Evolutionary conservation across 2,329 filamentous ascomycete genomes (phyloP).

Genomic region (Epichloe amarillans): DNA sequence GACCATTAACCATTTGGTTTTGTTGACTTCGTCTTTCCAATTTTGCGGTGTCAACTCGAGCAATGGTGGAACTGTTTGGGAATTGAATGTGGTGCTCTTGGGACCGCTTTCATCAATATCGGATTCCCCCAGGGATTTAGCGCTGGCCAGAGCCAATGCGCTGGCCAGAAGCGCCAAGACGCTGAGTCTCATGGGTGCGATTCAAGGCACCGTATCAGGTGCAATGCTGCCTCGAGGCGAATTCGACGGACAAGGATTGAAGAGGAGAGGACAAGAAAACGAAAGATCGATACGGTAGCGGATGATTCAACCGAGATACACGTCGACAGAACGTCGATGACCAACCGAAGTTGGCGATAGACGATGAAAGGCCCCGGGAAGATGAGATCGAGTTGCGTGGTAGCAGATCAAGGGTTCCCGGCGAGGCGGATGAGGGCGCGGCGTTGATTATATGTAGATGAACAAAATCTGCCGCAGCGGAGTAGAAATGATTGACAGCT

Average conservation of each 20-base stretch:
- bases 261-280: background rate
- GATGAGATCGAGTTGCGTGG: background rate
- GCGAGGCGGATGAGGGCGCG: background rate
- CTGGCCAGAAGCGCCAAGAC: slow-evolving; percentile 33
- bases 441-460: background rate
- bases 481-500: slow-evolving; percentile 3
- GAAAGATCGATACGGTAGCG: background rate
- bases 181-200: slow-evolving; percentile 20
- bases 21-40: slow-evolving; percentile 42
- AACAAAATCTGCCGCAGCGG: background rate
- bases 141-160: slow-evolving; percentile 19
- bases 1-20: slow-evolving; percentile 38
- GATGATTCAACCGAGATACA: background rate
- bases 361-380: background rate
- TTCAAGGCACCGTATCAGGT: slow-evolving; percentile 1
- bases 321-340: background rate
- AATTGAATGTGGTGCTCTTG: slow-evolving; percentile 49
- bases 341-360: background rate
- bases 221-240: background rate
- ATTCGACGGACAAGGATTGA: background rate
- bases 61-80: slow-evolving; percentile 51
- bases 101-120: slow-evolving; percentile 17
- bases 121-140: slow-evolving; percentile 21
- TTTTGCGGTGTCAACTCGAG: slow-evolving; percentile 44
- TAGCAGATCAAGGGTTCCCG: background rate